Percentiles rank a stretch among this genome's conserved stretches.
phyloP scores from a whole-genome alignment of 495 filamentous ascomycete genomes.

The Pseudevernia furfuracea region DNA sequence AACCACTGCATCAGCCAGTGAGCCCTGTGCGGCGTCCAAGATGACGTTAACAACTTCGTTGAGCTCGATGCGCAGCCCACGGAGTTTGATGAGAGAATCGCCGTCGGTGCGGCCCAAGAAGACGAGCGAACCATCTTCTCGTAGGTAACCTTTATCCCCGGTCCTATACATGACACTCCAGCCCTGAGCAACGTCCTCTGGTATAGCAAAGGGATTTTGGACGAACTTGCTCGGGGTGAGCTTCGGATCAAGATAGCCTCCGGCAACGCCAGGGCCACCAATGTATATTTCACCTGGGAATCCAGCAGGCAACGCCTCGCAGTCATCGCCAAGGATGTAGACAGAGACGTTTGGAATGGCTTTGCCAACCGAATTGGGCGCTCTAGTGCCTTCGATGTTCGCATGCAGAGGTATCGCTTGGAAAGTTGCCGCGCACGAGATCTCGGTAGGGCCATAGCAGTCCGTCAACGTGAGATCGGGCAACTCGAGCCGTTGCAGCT shows the following conservation, averaged over 20 bases:
- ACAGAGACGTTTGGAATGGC: slow-evolving; percentile 23
- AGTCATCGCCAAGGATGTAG: slow-evolving; percentile 37
- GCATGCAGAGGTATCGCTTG: slow-evolving; percentile 12
- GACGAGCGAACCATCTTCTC: slow-evolving; percentile 31
- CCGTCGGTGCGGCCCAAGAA: slow-evolving; percentile 35
- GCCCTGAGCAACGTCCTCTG: slow-evolving; percentile 7
- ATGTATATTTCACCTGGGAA: slow-evolving; percentile 38
- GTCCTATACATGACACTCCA: slow-evolving; percentile 23
- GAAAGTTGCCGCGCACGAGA: slow-evolving; percentile 17
- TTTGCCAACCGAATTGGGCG: slow-evolving; percentile 2
- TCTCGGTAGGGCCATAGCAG: slow-evolving; percentile 9
- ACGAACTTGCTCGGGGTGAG: slow-evolving; percentile 33
- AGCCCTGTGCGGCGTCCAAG: slow-evolving; percentile 22
- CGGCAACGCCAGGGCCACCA: slow-evolving; percentile 33
- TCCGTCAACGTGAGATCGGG: neutral
- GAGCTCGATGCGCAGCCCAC: slow-evolving; percentile 47
- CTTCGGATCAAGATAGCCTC: slow-evolving; percentile 33
- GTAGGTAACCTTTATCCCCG: slow-evolving; percentile 28
- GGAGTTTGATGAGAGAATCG: slow-evolving; percentile 46
- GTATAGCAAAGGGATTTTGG: slow-evolving; percentile 26
- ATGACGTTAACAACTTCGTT: slow-evolving; percentile 39
- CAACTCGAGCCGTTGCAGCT: no score
- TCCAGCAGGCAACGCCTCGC: slow-evolving; percentile 32
- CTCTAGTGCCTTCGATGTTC: neutral
- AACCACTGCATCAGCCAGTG: slow-evolving; percentile 29